A percentile compares a stretch with the other conserved stretches of the same genome.
Evolutionary conservation across 495 filamentous ascomycete species (phyloP).

Genomic region (Talaromyces ruber): DNA sequence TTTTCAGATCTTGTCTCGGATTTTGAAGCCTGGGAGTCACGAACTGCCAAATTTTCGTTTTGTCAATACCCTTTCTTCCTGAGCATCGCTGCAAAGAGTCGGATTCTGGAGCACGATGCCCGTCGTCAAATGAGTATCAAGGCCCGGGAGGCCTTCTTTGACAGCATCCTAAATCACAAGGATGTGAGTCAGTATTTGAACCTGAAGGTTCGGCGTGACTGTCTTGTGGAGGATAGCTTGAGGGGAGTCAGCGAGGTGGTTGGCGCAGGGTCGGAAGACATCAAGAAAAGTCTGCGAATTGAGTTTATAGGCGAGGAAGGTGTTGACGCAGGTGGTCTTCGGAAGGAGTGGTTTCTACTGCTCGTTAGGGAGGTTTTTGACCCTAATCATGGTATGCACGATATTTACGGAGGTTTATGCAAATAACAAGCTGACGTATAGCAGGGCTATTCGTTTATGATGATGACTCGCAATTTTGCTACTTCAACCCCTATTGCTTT

Average conservation of each 20-base stretch:
- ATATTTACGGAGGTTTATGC: no score
- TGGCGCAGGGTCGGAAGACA: constrained; percentile 73
- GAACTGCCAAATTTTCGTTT: constrained; percentile 70
- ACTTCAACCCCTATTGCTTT: constrained; percentile 89
- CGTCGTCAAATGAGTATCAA: constrained; percentile 86
- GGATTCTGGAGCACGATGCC: constrained; percentile 85
- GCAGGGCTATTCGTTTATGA: constrained; percentile 86
- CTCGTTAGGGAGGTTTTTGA: constrained; percentile 90
- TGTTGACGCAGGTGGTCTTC: constrained; percentile 81
- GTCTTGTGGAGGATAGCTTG: constrained; percentile 85
- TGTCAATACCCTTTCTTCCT: constrained; percentile 94
- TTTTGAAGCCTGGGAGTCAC: constrained; percentile 83
- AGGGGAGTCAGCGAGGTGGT: constrained; percentile 81
- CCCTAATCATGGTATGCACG: constrained; percentile 66
- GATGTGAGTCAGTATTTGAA: constrained; percentile 73
- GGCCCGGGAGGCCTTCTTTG: constrained; percentile 86
- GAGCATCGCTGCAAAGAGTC: constrained; percentile 89
- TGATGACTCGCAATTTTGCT: constrained; percentile 88
- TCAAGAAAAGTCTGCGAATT: constrained; percentile 88
- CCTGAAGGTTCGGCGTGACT: constrained; percentile 74
- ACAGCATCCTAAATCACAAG: constrained; percentile 69
- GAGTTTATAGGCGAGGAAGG: constrained; percentile 87
- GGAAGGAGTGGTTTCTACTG: constrained; percentile 95
- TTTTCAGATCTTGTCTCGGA: constrained; percentile 80
- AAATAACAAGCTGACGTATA: neutral